Conservation (phyloP, 164 flowering plant genomes). For the Tinospora cordifolia region DNA sequence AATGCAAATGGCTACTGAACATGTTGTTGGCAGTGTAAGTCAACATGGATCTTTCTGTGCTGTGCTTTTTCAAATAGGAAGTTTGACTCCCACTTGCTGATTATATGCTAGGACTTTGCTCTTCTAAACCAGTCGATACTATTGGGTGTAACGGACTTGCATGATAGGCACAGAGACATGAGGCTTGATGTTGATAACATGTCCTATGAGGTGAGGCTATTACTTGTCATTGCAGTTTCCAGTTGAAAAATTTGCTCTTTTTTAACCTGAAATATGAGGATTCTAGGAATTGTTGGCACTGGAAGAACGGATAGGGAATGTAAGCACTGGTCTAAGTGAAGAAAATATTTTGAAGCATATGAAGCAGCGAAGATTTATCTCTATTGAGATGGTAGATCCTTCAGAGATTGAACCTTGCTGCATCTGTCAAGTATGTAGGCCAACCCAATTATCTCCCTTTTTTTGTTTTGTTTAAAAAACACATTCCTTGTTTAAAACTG, state of each 20-base stretch:
- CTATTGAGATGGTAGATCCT: slow-evolving; percentile 16
- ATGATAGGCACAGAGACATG: slow-evolving; percentile 84
- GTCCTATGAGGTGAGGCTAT: slow-evolving; percentile 28
- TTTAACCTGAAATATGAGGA: background rate
- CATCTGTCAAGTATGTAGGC: slow-evolving; percentile 56
- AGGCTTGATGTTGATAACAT: slow-evolving; percentile 89
- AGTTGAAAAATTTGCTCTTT: background rate
- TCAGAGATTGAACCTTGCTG: slow-evolving; percentile 66
- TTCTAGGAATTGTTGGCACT: slow-evolving; percentile 68
- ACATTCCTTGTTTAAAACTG: background rate
- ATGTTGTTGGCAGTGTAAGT: background rate
- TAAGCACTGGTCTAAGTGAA: slow-evolving; percentile 66
- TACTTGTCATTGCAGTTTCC: background rate
- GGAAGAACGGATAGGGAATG: slow-evolving; percentile 82
- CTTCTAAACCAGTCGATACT: slow-evolving; percentile 59
- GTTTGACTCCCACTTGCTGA: slow-evolving; percentile 3
- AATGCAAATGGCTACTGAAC: slow-evolving; percentile 4
- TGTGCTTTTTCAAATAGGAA: background rate
- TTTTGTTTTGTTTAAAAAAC: background rate
- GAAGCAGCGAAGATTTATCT: slow-evolving; percentile 35
- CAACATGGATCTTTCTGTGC: background rate
- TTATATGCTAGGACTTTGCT: slow-evolving; percentile 59
- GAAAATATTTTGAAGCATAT: slow-evolving; percentile 38
- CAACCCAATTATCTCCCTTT: background rate
- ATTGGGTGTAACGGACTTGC: slow-evolving; percentile 56